Evolutionary conservation across 1,284 basidiomycete species (phyloP).

Genomic region (Ganoderma lucidum): DNA sequence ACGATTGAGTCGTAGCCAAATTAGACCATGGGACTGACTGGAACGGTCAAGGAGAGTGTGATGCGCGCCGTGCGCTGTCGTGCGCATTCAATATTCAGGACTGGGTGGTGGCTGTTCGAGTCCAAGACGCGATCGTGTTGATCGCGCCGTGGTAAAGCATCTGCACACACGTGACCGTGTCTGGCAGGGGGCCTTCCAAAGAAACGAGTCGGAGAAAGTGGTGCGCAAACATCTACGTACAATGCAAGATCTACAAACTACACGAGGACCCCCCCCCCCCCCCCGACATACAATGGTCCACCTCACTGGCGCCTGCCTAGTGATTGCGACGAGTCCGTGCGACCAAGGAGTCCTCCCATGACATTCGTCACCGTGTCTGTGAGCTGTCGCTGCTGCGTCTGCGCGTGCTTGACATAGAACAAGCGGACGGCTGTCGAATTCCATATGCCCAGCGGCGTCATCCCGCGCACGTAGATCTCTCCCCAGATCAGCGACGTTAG

Average conservation of each 20-base stretch:
- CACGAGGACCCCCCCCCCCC: neutral
- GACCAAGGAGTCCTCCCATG: constrained; percentile 66
- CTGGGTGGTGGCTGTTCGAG: constrained; percentile 15
- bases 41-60: neutral
- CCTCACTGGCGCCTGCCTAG: constrained; percentile 36
- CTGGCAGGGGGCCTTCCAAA: neutral
- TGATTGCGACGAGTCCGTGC: constrained; percentile 45
- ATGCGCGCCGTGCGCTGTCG: too few relatives aligned
- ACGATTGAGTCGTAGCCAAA: neutral
- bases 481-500: constrained; percentile 92
- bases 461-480: constrained; percentile 89
- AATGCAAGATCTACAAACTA: constrained; percentile 7
- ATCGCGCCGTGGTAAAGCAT: neutral
- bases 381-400: constrained; percentile 71
- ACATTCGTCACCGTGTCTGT: constrained; percentile 80
- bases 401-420: constrained; percentile 89
- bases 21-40: neutral
- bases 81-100: too few relatives aligned
- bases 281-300: neutral
- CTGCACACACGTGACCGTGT: constrained; percentile 11
- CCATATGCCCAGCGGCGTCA: constrained; percentile 88
- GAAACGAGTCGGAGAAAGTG: neutral
- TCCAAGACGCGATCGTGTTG: constrained; percentile 24
- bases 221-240: neutral
- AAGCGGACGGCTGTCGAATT: constrained; percentile 86